Evolutionary conservation across 2,329 filamentous ascomycete genomes (phyloP).

Genomic region (Cladosporium colombiae): DNA sequence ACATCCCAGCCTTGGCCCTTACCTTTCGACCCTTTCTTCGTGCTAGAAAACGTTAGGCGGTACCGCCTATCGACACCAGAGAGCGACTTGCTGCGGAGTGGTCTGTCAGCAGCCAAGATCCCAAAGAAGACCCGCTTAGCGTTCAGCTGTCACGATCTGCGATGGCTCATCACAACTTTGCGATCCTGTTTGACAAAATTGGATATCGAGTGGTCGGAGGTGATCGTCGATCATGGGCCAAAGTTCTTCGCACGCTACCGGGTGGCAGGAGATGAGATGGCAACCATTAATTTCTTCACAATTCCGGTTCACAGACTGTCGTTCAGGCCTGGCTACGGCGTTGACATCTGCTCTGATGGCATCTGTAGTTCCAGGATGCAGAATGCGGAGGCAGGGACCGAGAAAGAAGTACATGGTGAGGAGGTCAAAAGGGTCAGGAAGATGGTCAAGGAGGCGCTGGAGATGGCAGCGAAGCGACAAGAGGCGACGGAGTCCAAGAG

Average conservation of each 20-base stretch:
- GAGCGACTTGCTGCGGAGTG: constrained; percentile 22
- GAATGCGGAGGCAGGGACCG: constrained; percentile 10
- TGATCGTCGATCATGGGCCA: neutral
- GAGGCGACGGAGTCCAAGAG: neutral
- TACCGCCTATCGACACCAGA: constrained; percentile 23
- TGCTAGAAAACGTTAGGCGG: constrained; percentile 25
- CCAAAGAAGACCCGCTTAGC: constrained; percentile 11
- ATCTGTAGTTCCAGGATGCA: constrained; percentile 24
- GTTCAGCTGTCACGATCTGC: constrained; percentile 21
- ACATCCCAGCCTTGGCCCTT: constrained; percentile 26
- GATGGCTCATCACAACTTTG: constrained; percentile 23
- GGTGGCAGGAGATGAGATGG: constrained; percentile 19
- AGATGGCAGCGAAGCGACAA: constrained; percentile 15
- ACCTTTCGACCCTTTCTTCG: constrained; percentile 30
- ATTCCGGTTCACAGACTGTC: constrained; percentile 25
- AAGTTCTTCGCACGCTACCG: constrained; percentile 18
- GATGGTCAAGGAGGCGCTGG: constrained; percentile 22
- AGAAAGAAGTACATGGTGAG: constrained; percentile 21
- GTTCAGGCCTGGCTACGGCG: constrained; percentile 24
- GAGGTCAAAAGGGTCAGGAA: constrained; percentile 24
- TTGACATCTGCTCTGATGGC: constrained; percentile 24
- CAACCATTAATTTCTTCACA: constrained; percentile 30
- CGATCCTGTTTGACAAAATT: constrained; percentile 19
- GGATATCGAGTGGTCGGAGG: neutral
- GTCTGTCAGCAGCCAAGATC: constrained; percentile 20